These are phyloP conservation scores for Chrysoporthe austroafricana DNA, from an alignment of 2,329 filamentous ascomycete species.

Conservation along the genomic window DNA sequence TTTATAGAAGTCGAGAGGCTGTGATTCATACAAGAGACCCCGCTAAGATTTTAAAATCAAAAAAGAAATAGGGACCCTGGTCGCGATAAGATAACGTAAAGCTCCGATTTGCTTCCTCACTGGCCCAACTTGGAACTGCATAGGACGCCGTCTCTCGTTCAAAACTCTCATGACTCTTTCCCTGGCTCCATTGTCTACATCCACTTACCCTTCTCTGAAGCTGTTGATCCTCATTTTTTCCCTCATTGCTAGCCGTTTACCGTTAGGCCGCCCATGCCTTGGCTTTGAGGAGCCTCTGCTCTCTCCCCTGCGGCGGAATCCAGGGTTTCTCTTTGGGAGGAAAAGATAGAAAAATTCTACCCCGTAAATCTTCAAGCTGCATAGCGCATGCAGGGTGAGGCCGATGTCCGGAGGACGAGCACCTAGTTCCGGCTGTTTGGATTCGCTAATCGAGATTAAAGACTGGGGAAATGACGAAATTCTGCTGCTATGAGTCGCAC, in stretches of 20 bases:
- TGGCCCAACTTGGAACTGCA: not conserved
- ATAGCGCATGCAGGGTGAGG: not conserved
- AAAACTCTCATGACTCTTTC: constrained; percentile 1
- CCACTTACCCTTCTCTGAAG: not conserved
- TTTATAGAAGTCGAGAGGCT: constrained; percentile 16
- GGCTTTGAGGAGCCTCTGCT: not conserved
- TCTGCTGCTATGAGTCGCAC: not conserved
- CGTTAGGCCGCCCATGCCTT: not conserved
- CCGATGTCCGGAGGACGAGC: constrained; percentile 2
- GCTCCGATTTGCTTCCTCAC: constrained; percentile 2
- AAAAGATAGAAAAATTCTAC: not conserved
- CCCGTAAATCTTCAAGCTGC: not conserved
- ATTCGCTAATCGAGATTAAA: constrained; percentile 21
- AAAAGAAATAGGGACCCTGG: not conserved
- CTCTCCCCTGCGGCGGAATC: not conserved
- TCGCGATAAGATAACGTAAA: constrained; percentile 13
- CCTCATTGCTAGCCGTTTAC: not conserved
- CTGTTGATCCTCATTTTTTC: constrained; percentile 11
- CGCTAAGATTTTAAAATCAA: constrained; percentile 3
- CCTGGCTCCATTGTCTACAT: not conserved
- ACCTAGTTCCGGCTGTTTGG: constrained; percentile 11
- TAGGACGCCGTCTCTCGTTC: not conserved
- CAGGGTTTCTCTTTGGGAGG: not conserved
- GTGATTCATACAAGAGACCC: constrained; percentile 24
- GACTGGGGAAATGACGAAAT: constrained; percentile 23